A percentile compares a stretch with the other conserved stretches of the same genome.
Conservation (phyloP, 768 basidiomycete species). For the Lactarius pseudohatsudake region DNA sequence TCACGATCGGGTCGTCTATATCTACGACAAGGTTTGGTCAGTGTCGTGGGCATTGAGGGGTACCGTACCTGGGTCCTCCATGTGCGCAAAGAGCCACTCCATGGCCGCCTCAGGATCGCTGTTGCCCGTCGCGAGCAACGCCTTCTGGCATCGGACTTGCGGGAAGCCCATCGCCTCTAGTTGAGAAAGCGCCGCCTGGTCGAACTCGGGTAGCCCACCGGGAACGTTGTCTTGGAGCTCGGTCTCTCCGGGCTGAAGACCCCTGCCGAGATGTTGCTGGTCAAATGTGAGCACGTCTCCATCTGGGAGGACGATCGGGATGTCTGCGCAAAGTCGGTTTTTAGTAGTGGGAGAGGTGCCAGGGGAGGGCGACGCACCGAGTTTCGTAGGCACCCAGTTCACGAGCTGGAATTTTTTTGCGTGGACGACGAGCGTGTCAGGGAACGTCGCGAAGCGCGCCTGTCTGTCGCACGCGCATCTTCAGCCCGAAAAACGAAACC, state of each 20-base stretch:
- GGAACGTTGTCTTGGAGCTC: constrained; percentile 57
- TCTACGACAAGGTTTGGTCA: constrained; percentile 45
- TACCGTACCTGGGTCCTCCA: constrained; percentile 87
- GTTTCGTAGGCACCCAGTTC: constrained; percentile 95
- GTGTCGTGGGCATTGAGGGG: no score
- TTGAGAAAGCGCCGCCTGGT: constrained; percentile 69
- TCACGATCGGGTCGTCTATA: constrained; percentile 76
- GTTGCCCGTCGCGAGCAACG: constrained; percentile 84
- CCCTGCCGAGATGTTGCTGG: constrained; percentile 59
- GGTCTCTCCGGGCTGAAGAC: constrained; percentile 66
- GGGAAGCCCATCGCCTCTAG: constrained; percentile 94
- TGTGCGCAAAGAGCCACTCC: constrained; percentile 94
- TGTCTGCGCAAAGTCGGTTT: constrained; percentile 51
- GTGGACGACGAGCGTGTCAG: constrained; percentile 83
- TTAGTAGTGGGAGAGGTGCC: constrained; percentile 1
- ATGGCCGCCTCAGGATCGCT: constrained; percentile 77
- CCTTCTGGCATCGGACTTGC: constrained; percentile 79
- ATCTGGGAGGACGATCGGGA: constrained; percentile 72
- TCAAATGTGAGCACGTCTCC: constrained; percentile 60
- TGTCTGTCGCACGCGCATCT: constrained; percentile 45
- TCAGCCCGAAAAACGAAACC: background rate
- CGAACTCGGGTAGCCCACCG: constrained; percentile 55
- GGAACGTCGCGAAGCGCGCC: constrained; percentile 80
- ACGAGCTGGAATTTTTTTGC: constrained; percentile 93
- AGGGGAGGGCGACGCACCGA: constrained; percentile 52